Evolutionary conservation across 176 grass and related monocot genomes (phyloP), one percentile per base, ranked within the genome.

Genomic region (Saccharum spontaneum): DNA sequence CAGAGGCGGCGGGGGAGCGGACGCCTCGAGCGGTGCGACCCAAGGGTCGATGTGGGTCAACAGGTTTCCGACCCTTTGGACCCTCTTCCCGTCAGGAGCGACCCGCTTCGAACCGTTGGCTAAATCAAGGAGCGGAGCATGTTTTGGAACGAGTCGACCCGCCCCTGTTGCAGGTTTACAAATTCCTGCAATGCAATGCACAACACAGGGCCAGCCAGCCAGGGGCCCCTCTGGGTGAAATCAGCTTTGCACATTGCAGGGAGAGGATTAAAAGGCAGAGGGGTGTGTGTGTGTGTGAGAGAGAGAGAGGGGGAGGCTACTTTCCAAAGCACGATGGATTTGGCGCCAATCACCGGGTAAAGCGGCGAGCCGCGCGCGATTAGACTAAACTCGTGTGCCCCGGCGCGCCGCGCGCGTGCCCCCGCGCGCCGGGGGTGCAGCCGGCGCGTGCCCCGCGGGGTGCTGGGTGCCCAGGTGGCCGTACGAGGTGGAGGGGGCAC

Each of bases 331-430:
- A 12, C 57, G 20, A 17, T 6, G 36, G 4, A 16, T 49, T 18
- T 52, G 46, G 16, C 73, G 26, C 73, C 73, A 75, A 75, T 75
- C 73, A 1, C 46, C 26, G 8, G 73, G 4, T 34, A 75, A 75
- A 75, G 48, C 69, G 69, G 44, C 17, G 5, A 7, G 44, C 22
- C 37, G 40, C 36, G 65, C 63, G 50, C 40, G 33, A 77, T 52
- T 76, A 71, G 40, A 71, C 10, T 61, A 71, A 70, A 36, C 71
- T 65, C 78, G 39, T 61, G 72, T 82, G 85, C 36, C 81, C 46
- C 24, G 24, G 75, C 69, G 80, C 50, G 74, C 60, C 72, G 73
- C 78, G 64, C 82, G 67, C 64, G 86, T 91, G 89, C 57, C 71
- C 8, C 22, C 71, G 23, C 57, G 68, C 69, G 57, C 82, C 74